Conservation (phyloP, 2,329 filamentous ascomycete species). For the Teratosphaeria viscida region DNA sequence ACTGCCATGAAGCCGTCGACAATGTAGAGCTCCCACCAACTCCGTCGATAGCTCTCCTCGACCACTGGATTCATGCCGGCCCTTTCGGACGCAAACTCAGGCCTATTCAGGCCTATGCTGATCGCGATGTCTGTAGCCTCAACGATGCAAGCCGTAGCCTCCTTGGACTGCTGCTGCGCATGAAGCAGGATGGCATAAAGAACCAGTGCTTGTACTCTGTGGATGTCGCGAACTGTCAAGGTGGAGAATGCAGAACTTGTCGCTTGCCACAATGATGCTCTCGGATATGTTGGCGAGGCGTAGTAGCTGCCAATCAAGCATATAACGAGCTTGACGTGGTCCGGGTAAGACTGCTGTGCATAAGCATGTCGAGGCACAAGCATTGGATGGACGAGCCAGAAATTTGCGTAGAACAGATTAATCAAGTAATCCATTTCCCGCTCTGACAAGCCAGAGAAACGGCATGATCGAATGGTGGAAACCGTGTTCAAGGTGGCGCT, state of each 20-base stretch:
- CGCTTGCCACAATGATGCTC: slow-evolving; percentile 33
- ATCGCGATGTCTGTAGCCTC: slow-evolving; percentile 62
- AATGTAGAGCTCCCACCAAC: slow-evolving; percentile 83
- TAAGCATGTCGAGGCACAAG: slow-evolving; percentile 39
- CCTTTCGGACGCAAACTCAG: slow-evolving; percentile 53
- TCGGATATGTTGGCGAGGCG: slow-evolving; percentile 32
- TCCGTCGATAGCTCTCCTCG: slow-evolving; percentile 76
- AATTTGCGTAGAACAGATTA: slow-evolving; percentile 46
- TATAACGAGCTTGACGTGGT: slow-evolving; percentile 44
- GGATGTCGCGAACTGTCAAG: slow-evolving; percentile 27
- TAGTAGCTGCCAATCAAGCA: slow-evolving; percentile 49
- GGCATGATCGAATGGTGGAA: neutral
- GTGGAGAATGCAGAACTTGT: neutral
- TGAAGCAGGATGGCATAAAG: slow-evolving; percentile 70
- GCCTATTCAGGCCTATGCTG: slow-evolving; percentile 64
- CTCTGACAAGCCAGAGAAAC: neutral
- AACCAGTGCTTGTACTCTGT: slow-evolving; percentile 64
- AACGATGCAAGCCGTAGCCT: slow-evolving; percentile 55
- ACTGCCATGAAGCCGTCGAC: slow-evolving; percentile 77
- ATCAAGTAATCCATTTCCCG: slow-evolving; percentile 32
- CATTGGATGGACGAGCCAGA: slow-evolving; percentile 47
- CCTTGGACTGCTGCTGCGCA: slow-evolving; percentile 54
- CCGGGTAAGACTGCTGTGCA: slow-evolving; percentile 31
- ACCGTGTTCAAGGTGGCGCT: neutral
- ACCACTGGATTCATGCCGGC: slow-evolving; percentile 55